Base-by-base conservation (phyloP, 345 rosid species). In the Rhodamnia argentea region DNA sequence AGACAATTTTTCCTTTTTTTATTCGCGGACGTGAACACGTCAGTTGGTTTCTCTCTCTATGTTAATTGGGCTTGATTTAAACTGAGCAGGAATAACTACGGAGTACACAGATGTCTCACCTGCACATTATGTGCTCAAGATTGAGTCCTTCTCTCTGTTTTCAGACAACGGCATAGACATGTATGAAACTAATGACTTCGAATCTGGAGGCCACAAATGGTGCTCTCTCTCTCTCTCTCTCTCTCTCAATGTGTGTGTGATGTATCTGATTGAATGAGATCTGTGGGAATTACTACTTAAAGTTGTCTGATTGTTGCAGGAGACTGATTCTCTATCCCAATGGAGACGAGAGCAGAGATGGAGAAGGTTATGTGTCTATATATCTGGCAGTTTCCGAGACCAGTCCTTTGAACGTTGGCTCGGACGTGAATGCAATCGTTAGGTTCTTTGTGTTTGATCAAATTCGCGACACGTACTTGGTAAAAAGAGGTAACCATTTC, bases 391-490 rank as follows among this genome's bases (percentile, higher is more conserved):
- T 81, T 10, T 78, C 5, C 5, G 0, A 1, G 37, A 53, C 14
- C 2, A 58, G 16, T 32, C 40, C 32, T 86, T 26, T 47, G 47
- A 44, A 40, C 0, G 53, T 37, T 4, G 5, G 84, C 26, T n/a
- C 2, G 1, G 52, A 70, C 5, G 16, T 81, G 26, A 24, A 85
- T 6, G 84, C n/a, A 10, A 9, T 20, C 8, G 32, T 85, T 20
- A 85, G 37, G 4, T 81, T 85, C 53, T 85, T 51, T n/a, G 70
- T 82, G 26, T 86, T 51, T 82, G 84, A 85, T 82, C 87, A 78
- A 5, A 32, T 54, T 11, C 4, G 6, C 3, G 14, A 55, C 11
- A 42, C 3, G 13, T 85, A 56, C 54, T 32, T 53, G 29, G 53
- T 64, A 53, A 57, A 52, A 7, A 7, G 2, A 53, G 55, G 55